Base-by-base conservation (phyloP, 225 moss, liverwort and hornwort species). In the Polytrichum commune region DNA sequence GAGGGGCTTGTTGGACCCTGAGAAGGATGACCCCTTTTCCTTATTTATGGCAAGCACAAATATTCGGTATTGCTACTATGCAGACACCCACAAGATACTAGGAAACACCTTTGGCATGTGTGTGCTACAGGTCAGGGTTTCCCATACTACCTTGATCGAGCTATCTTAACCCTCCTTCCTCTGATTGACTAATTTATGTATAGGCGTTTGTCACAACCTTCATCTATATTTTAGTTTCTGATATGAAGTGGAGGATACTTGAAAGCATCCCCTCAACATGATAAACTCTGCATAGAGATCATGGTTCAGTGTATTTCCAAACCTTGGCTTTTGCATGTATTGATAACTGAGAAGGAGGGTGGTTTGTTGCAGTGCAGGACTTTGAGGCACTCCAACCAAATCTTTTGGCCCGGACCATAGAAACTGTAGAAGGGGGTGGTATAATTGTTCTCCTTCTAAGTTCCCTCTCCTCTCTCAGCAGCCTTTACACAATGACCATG, bases 51-150 rank as follows among this genome's bases (percentile, higher is more conserved):
- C 92, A 60, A 91, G 92, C 84, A 94, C 94, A 70, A 93, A 84
- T 74, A 94, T 98, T 75, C 97, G 97, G 18, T 91, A 98, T 78
- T 98, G 94, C 73, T 94, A 91, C 75, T 98, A 98, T 73, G 92
- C 94, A 55, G 94, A 98, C 71, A 94, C 97, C 5, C 86, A 97
- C 74, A 97, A 90, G 75, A 97, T 97, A 62, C 77, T 97, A 33
- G 96, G 96, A 65, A 94, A 93, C 64, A 98, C 94, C 20, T 98
- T 88, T 79, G 94, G 97, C 79, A 98, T 98, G 97, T 97, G 96
- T 77, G 93, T 97, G 61, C 81, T 97, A 74, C 96, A 96, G 89
- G 91, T 91, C 57, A 73, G 90, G 30, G 60, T 74, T 79, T 75
- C 67, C 20, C 55, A 57, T 75, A 57, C 46, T 68, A 27, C 64